These are phyloP conservation scores for Trichoderma orchidacearum DNA, from an alignment of 495 filamentous ascomycete genomes.

Conservation along the genomic window DNA sequence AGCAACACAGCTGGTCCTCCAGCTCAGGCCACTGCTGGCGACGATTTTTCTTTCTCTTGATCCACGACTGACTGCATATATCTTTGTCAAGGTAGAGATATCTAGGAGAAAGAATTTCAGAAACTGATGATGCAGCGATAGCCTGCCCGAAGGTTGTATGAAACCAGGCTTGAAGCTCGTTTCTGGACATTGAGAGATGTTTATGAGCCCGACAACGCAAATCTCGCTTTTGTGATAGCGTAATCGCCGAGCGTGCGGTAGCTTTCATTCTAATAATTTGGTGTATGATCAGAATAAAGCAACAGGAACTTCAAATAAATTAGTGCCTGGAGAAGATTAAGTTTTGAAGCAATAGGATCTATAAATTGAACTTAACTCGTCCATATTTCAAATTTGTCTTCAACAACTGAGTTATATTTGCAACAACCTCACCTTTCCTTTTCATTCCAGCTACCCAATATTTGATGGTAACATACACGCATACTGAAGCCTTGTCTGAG, in stretches of 20 bases:
- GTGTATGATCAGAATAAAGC: background rate
- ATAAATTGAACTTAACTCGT: too few relatives aligned
- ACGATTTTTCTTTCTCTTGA: background rate
- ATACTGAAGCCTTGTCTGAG: background rate
- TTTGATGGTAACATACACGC: too few relatives aligned
- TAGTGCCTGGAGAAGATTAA: background rate
- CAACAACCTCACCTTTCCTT: too few relatives aligned
- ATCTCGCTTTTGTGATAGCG: background rate
- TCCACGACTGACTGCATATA: background rate
- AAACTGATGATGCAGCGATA: background rate
- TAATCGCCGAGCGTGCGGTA: background rate
- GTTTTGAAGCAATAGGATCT: too few relatives aligned
- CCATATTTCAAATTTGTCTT: too few relatives aligned
- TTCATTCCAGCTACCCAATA: too few relatives aligned
- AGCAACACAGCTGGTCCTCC: background rate
- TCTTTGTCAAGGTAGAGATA: background rate
- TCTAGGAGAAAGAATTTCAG: background rate
- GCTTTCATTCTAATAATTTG: background rate
- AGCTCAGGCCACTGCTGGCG: background rate
- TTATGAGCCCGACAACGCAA: background rate
- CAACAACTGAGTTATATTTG: too few relatives aligned
- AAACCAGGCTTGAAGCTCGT: background rate
- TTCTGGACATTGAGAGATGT: background rate
- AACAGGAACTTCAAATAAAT: background rate
- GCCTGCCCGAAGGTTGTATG: background rate